Base-by-base conservation (phyloP, 176 grass and related monocot genomes). In the Ampelocalamus luodianensis region DNA sequence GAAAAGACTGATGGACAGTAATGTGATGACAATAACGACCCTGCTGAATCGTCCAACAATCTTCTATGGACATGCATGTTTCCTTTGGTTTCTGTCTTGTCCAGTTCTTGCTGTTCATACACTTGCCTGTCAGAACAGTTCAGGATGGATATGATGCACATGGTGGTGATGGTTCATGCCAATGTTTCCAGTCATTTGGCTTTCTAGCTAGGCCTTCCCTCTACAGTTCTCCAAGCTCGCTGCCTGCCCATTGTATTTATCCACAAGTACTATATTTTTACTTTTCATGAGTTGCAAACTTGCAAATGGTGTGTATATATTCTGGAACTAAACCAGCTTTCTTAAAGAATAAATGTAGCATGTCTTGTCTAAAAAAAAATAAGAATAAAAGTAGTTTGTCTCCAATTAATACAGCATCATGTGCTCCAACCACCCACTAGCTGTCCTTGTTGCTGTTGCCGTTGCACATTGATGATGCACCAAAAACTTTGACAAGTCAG, bases 41-140 rank as follows among this genome's bases (percentile, higher is more conserved):
- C 56, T 65, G 59, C 13, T 66, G 67, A n/a, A 62, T 32, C 9
- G 4, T 62, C 60, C 26, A 27, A 14, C n/a, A 38, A 5, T 20
- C 5, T 50, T 74, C 24, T n/a, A 37, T 72, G 81, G 42, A 38
- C 62, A 65, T 50, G 17, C 69, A n/a, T 64, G 68, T 10, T 55
- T 18, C 48, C 10, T 24, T 27, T 26, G 65, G 26, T 18, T 42
- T 81, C 49, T 26, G 18, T 0, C 55, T 24, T 74, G 24, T 51
- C 16, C 71, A 11, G 27, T 5, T 80, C 55, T 15, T 49, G 16
- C 1, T 39, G 70, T 37, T 23, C 43, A 65, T 72, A 74, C 58
- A 83, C 43, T 51, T 24, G n/a, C 59, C 82, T 66, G 20, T 65
- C 59, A 20, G 13, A 12, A 75, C 45, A 51, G 59, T 29, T 53